Evolutionary conservation across 2,329 filamentous ascomycete genomes (phyloP).

Genomic region (Diaporthe ilicicola): DNA sequence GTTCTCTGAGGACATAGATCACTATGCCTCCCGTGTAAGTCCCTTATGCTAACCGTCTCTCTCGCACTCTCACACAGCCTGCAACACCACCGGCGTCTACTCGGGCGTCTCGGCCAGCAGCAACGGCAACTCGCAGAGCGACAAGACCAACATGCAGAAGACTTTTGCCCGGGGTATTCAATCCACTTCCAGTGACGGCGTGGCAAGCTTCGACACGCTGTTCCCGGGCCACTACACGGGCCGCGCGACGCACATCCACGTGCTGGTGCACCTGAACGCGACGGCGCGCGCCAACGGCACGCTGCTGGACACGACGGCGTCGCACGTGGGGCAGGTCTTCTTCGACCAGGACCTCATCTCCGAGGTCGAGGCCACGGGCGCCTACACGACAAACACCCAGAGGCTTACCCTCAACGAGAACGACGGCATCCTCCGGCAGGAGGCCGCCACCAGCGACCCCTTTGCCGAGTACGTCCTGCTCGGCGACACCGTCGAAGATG

Average conservation of each 20-base stretch:
- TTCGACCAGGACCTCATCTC: constrained; percentile 67
- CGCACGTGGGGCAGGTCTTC: constrained; percentile 72
- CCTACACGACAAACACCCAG: constrained; percentile 58
- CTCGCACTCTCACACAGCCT: constrained; percentile 36
- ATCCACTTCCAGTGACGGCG: constrained; percentile 50
- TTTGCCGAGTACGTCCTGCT: constrained; percentile 64
- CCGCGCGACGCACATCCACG: constrained; percentile 58
- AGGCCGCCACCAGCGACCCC: constrained; percentile 41
- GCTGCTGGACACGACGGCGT: constrained; percentile 57
- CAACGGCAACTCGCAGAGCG: constrained; percentile 50
- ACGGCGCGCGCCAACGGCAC: constrained; percentile 51
- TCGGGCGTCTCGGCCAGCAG: constrained; percentile 52
- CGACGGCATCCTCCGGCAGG: constrained; percentile 41
- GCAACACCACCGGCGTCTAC: constrained; percentile 57
- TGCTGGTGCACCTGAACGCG: constrained; percentile 53
- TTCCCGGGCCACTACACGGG: constrained; percentile 56
- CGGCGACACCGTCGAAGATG: constrained; percentile 60
- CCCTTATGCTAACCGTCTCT: not conserved
- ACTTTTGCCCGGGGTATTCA: constrained; percentile 54
- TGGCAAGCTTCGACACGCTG: constrained; percentile 51
- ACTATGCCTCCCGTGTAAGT: too few relatives aligned
- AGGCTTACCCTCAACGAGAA: constrained; percentile 48
- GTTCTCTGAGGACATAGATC: too few relatives aligned
- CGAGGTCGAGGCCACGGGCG: constrained; percentile 55
- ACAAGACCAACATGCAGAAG: constrained; percentile 48